Evolutionary conservation across 441 rosid species (phyloP).

Genomic region (Hura crepitans): DNA sequence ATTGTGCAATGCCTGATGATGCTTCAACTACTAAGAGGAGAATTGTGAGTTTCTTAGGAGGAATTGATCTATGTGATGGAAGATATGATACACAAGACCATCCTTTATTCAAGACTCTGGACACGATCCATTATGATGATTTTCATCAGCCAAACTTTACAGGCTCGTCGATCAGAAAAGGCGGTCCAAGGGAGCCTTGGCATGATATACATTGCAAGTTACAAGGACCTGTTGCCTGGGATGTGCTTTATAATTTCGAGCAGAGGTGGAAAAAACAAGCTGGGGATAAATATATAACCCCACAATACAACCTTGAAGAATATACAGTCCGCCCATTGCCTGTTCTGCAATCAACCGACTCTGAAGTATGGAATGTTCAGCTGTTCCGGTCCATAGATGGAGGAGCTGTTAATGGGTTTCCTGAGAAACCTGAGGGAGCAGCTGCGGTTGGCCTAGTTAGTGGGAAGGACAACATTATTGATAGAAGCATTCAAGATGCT

Average conservation of each 20-base stretch:
- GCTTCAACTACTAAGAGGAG: conserved; percentile 47
- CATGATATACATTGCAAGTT: conserved; percentile 91
- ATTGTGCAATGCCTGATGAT: conserved; percentile 50
- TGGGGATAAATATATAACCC: conserved; percentile 53
- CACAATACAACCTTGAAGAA: conserved; percentile 49
- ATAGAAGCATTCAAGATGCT: conserved; percentile 91
- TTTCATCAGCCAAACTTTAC: conserved; percentile 89
- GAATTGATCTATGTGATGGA: conserved; percentile 95
- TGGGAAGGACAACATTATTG: conserved; percentile 85
- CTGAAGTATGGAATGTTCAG: conserved; percentile 77
- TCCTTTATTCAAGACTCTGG: conserved; percentile 82
- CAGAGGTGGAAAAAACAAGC: conserved; percentile 90
- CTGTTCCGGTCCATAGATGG: conserved; percentile 89
- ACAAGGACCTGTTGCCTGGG: conserved; percentile 99
- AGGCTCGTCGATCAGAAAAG: conserved; percentile 64
- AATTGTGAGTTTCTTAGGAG: conserved; percentile 83
- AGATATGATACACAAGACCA: conserved; percentile 82
- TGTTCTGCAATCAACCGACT: conserved; percentile 53
- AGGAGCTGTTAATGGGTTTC: conserved; percentile 89
- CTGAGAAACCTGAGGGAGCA: conserved; percentile 75
- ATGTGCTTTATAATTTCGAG: conserved; percentile 82
- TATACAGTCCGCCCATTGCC: conserved; percentile 56
- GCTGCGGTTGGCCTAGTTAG: conserved; percentile 77
- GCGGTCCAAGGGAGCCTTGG: conserved; percentile 99
- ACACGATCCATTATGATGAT: conserved; percentile 72